Evolutionary conservation across 768 basidiomycete species (phyloP), one percentile per base, ranked within the genome.

Genomic region (Termitomyces sp.): DNA sequence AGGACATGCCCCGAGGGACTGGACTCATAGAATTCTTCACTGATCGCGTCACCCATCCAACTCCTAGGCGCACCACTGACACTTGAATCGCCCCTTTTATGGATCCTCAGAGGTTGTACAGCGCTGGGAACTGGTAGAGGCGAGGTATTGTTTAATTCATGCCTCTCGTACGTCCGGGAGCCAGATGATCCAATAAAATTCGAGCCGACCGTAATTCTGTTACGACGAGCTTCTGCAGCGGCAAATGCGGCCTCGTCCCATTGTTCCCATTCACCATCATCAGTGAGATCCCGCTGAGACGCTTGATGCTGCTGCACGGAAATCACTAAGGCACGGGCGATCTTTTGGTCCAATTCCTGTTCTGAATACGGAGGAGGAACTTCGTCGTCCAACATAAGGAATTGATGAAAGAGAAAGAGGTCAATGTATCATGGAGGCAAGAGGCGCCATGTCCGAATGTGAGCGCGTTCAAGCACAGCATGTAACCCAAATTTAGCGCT

Each of bases 281-380:
- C 75, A 42, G 46, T 31, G 49, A 37, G 10, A 36, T 40, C 34
- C 47, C 57, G 60, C 12, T 48, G 31, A 11, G 49, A 42, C 14
- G 53, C 60, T 61, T 57, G 63, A 37, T 68, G 66, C 51, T 73
- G 70, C 8, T 73, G 64, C 20, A 70, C 67, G 31, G 83, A 85
- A 52, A 74, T 66, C 36, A 78, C 67, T 20, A 81, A 60, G 10
- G 78, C 79, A 52, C 73, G 71, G 2, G 77, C 68, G 46, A 81
- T 73, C 71, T 86, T 88, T 52, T 74, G 80, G 69, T 88, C 84
- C 51, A 81, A 83, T 63, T 80, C 79, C 65, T 78, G 76, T 56
- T 80, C 79, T 53, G 73, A 73, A 66, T 81, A 81, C 6, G 80
- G 81, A 29, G 81, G 81, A 59, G 81, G 78, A 14, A 69, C 62